phyloP scores from a whole-genome alignment of 805 yeast species.

The Kregervanrija fluxuum region DNA sequence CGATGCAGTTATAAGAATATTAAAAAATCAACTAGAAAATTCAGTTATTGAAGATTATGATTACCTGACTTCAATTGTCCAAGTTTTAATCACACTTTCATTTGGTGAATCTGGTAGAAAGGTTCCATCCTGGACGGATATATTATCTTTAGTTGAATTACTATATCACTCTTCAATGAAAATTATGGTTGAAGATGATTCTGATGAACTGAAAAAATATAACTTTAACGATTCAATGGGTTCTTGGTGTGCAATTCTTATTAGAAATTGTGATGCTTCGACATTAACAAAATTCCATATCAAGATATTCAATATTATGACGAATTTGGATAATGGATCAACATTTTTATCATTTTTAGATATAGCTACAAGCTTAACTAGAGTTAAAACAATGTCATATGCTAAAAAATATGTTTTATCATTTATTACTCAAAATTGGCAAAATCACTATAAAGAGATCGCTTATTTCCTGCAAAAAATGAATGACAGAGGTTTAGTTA shows the following conservation, averaged over 20 bases:
- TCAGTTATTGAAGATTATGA: constrained; percentile 6
- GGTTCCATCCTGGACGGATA: constrained; percentile 43
- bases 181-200: constrained; percentile 6
- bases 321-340: constrained; percentile 27
- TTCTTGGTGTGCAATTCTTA: constrained; percentile 40
- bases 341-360: constrained; percentile 42
- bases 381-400: constrained; percentile 39
- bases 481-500: constrained; percentile 20
- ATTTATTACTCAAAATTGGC: constrained; percentile 39
- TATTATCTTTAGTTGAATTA: constrained; percentile 13
- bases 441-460: constrained; percentile 27
- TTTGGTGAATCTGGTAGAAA: constrained; percentile 71
- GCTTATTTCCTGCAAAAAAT: constrained; percentile 37
- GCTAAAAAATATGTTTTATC: constrained; percentile 41
- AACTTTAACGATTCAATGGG: constrained; percentile 27
- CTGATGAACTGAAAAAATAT: constrained; percentile 5
- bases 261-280: constrained; percentile 44
- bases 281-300: constrained; percentile 41
- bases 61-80: constrained; percentile 27
- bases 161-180: constrained; percentile 7
- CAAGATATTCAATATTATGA: constrained; percentile 33
- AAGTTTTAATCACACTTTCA: constrained; percentile 39
- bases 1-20: constrained; percentile 19
- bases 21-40: constrained; percentile 11
- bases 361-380: constrained; percentile 33